Evolutionary conservation across 2,329 filamentous ascomycete species (phyloP), one percentile per base, ranked within the genome.

Genomic region (Pyrenophora teres): DNA sequence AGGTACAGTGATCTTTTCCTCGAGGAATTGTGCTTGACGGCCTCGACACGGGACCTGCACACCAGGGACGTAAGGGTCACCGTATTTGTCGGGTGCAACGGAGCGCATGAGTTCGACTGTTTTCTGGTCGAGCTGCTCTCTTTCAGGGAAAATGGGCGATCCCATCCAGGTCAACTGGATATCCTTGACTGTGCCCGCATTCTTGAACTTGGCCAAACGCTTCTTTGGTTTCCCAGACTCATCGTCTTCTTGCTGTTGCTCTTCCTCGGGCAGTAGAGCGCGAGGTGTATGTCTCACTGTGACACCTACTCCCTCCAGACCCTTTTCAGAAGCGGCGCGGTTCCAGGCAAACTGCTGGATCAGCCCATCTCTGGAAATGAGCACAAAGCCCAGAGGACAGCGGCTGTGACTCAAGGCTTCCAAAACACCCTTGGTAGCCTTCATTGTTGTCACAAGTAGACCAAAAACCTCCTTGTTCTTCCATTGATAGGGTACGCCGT

Each of bases 401-500:
- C 76, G 72, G 66, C 87, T 89, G 51, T 84, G 77, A 4, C 81
- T 81, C 59, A 97, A 67, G 19, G 90, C 85, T 40, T 91, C 86
- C 50, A 89, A 78, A 3, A 95, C 85, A 1, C 92, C 93, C 65
- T 85, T 88, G 0, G 92, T 96, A 27, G 91, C 88, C 46, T 85
- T 79, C 54, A 81, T 79, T 57, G 87, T 84, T 3, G 85, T 82
- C 19, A 89, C 87, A 46, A 97, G 74, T 13, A 96, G 66, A 0
- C 85, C 92, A 30, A 96, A 70, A 2, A 74, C 72, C 5, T 89
- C 85, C 1, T 78, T 70, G 0, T 82, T 83, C 46, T 85, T 79
- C 89, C 89, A 96, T 0, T 87, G 87, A 0, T 81, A 76, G 1
- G 91, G 92, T 6, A 89, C 88, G 10, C 85, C 86, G 1, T 81